A percentile compares a stretch with the other conserved stretches of the same genome.
These are phyloP conservation scores for Parathielavia hyrcaniae DNA, from an alignment of 495 filamentous ascomycete genomes.

Conservation along the genomic window DNA sequence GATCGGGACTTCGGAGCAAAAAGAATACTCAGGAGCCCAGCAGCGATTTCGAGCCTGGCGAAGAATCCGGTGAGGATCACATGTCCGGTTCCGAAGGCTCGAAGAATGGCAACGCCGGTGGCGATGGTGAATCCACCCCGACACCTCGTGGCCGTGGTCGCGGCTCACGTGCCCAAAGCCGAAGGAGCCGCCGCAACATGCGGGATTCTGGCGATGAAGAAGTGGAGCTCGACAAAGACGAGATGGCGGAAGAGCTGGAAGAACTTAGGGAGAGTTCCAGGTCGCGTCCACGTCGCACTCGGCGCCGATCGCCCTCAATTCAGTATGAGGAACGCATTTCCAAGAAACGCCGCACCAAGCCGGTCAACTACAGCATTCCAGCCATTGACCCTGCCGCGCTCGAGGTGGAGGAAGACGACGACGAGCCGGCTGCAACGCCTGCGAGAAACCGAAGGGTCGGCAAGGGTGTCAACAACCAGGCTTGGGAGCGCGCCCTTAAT, in stretches of 20 bases:
- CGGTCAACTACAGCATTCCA: conserved; percentile 53
- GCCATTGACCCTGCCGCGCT: conserved; percentile 63
- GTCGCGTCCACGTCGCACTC: conserved; percentile 46
- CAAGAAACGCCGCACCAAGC: conserved; percentile 38
- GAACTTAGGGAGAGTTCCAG: conserved; percentile 50
- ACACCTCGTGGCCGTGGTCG: conserved; percentile 33
- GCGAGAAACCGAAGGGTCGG: conserved; percentile 56
- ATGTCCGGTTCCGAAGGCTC: conserved; percentile 39
- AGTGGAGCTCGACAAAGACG: conserved; percentile 57
- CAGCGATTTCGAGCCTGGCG: conserved; percentile 81
- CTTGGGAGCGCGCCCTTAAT: conserved; percentile 71
- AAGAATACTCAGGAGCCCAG: conserved; percentile 58
- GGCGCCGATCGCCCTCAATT: conserved; percentile 51
- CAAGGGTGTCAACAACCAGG: conserved; percentile 44
- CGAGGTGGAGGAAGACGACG: conserved; percentile 58
- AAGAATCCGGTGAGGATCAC: conserved; percentile 52
- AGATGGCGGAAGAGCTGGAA: conserved; percentile 72
- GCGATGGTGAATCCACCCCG: conserved; percentile 40
- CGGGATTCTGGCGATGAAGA: conserved; percentile 53
- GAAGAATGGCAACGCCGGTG: conserved; percentile 27
- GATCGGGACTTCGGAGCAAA: conserved; percentile 43
- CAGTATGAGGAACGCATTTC: conserved; percentile 46
- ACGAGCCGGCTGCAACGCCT: conserved; percentile 57
- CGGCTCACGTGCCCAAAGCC: conserved; percentile 33
- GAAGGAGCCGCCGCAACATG: conserved; percentile 32